Evolutionary conservation across 352 stramenopile genomes (phyloP), one percentile per base, ranked within the genome.

Genomic region (Globisporangium nagaii): DNA sequence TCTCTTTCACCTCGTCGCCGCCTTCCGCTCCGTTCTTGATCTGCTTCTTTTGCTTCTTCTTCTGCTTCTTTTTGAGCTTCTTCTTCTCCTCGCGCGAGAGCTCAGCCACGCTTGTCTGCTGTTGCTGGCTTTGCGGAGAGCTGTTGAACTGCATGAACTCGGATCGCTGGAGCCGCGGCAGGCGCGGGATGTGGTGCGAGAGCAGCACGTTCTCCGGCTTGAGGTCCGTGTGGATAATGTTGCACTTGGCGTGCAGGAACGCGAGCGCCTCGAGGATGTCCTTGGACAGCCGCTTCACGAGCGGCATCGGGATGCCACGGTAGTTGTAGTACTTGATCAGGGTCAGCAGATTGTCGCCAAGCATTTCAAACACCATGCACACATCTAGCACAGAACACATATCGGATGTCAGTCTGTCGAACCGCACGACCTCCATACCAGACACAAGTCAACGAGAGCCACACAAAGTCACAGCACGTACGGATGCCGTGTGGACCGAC

Each of bases 311-410:
- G 58, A 99, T 96, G 40, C 97, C 97, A 17, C 93, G 75, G 75
- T 99, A 99, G 67, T 99, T 97, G 71, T 97, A 99, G 44, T 97
- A 94, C 78, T 99, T 99, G 71, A 99, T 99, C 20, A 99, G 86
- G 27, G 88, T 97, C 34, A 99, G 71, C 32, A 99, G 69, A 66
- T 99, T 99, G 64, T 97, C 96, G 17, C 97, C 97, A 24, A 99
- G 85, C 84, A 99, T 98, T 65, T 98, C 96, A 60, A 99, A 99
- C 19, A 99, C 95, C 96, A 99, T 99, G 58, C 96, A 99, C 55
- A 99, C 94, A 32, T 94, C 70, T 82, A 52, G 24, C 11, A 39
- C 24, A 35, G 19, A 45, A 47, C 27, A 63, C 8, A 46, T 20
- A 34, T n/a, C n/a, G n/a, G n/a, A n/a, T n/a, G 10, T 22, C 4